Base-by-base conservation (phyloP, 2,329 filamentous ascomycete genomes). In the Beauveria sp. region DNA sequence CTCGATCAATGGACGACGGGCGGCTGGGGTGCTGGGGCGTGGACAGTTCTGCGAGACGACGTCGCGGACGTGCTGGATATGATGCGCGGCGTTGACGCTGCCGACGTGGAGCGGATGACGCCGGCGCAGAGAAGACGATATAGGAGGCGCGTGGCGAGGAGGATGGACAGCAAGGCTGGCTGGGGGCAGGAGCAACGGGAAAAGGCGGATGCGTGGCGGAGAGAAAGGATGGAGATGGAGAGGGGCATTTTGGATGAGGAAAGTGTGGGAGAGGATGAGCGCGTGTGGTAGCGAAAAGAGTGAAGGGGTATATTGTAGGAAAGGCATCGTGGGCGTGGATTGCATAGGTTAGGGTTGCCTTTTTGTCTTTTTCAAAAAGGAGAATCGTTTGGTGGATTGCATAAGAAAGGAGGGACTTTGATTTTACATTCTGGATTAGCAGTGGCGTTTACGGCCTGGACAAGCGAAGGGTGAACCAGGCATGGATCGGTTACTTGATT, bases 1-100 rank as follows among this genome's bases (percentile, higher is more conserved):
- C 67, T 87, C 14, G 84, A 87, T 68, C 78, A 86, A 66, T 87
- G 84, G 84, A 68, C 76, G 9, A 82, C 81, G 0, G 79, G 81
- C 18, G 83, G 83, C 1, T 72, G 71, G 81, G 80, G 5, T 79
- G 81, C 43, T 5, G 66, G 65, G 1, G 49, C 78, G 3, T 70
- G 72, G 16, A 69, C 69, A n/a, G 69, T 71, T 49, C 65, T 75
- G 1, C 71, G 72, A 7, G 83, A 86, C 65, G 68, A 74, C 64
- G 54, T 74, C 24, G 80, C 80, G 0, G 82, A 86, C 34, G 63
- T 77, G 6, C 70, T 73, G 53, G 83, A 86, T 66, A 72, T 72
- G 62, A 68, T 74, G 7, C 74, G 74, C 4, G 78, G 79, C 42
- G 75, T 74, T 75, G 81, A 63, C 75, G 74, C 74, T 3, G 69